phyloP scores from a whole-genome alignment of 2,329 filamentous ascomycete species.

The Talaromyces rugulosus region DNA sequence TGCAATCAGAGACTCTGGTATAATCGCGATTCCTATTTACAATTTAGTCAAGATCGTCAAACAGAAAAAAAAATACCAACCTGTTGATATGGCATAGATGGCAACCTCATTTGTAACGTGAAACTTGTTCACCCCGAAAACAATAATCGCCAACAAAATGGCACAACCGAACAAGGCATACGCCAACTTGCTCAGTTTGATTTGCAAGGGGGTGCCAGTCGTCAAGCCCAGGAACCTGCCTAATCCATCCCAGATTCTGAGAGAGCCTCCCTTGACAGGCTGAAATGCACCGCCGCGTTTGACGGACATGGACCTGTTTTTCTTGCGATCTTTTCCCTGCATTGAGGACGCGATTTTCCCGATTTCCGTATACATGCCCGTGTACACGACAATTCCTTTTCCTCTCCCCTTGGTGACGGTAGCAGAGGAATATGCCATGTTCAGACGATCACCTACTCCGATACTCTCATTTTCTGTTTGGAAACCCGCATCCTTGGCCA shows the following conservation, averaged over 20 bases:
- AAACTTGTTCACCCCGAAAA: constrained; percentile 57
- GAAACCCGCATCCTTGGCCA: constrained; percentile 47
- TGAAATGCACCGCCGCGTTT: constrained; percentile 44
- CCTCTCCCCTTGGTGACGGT: constrained; percentile 58
- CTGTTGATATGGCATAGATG: constrained; percentile 57
- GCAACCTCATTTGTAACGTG: constrained; percentile 54
- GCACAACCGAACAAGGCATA: constrained; percentile 73
- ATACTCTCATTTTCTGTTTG: constrained; percentile 24
- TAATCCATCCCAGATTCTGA: constrained; percentile 46
- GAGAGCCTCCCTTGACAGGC: constrained; percentile 48
- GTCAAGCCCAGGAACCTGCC: constrained; percentile 57
- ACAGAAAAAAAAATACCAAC: constrained; percentile 19
- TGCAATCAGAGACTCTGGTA: constrained; percentile 60
- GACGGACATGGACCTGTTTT: constrained; percentile 40
- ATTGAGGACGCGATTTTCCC: constrained; percentile 57
- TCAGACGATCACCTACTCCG: constrained; percentile 54
- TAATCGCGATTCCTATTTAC: constrained; percentile 50
- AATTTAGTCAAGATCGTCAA: neutral
- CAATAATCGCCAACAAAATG: constrained; percentile 58
- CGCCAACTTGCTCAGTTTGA: constrained; percentile 80
- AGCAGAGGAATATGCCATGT: constrained; percentile 59
- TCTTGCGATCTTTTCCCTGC: constrained; percentile 46
- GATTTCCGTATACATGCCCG: constrained; percentile 59
- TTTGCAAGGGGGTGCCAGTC: constrained; percentile 77
- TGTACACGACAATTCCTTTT: constrained; percentile 55